Evolutionary conservation across 2,329 filamentous ascomycete species (phyloP).

Genomic region (Teratosphaeria gauchensis): DNA sequence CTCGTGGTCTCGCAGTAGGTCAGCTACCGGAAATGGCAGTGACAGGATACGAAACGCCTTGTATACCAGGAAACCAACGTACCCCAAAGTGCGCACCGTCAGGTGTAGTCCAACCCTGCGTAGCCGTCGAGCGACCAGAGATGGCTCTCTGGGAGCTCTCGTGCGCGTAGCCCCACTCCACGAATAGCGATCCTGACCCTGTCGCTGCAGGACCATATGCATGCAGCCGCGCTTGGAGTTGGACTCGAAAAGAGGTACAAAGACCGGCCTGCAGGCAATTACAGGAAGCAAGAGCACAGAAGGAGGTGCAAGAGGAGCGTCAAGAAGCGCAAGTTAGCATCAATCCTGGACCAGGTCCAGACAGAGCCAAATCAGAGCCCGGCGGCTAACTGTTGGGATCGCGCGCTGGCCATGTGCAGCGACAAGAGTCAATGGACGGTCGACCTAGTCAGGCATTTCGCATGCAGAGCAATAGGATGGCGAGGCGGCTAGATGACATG

Average conservation of each 20-base stretch:
- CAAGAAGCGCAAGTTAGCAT: conserved; percentile 1
- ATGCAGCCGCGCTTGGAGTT: conserved; percentile 31
- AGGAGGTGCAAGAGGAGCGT: conserved; percentile 13
- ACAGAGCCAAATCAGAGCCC: conserved; percentile 13
- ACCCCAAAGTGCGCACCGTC: conserved; percentile 26
- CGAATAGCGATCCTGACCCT: conserved; percentile 11
- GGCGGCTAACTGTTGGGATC: conserved; percentile 20
- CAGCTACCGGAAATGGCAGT: conserved; percentile 13
- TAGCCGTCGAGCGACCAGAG: conserved; percentile 10
- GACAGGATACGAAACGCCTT: conserved; percentile 15
- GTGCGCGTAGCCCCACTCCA: conserved; percentile 18
- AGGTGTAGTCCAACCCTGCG: conserved; percentile 17
- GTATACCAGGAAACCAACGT: conserved; percentile 18
- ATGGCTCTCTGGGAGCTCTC: conserved; percentile 14
- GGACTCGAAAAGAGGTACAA: conserved; percentile 10
- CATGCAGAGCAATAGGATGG: conserved; percentile 7
- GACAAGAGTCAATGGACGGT: conserved; percentile 5
- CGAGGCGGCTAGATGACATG: conserved; percentile 19
- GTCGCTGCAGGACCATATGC: conserved; percentile 24
- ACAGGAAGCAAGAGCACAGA: conserved; percentile 13
- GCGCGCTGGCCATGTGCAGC: conserved; percentile 7
- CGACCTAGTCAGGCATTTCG: conserved; percentile 5
- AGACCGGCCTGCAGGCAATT: conserved; percentile 14
- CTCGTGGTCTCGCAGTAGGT: conserved; percentile 12
- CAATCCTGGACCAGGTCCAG: conserved; percentile 10